Percentiles rank a stretch among this genome's conserved stretches.
phyloP scores from a whole-genome alignment of 805 yeast species.

The Crinitomyces ghanaensis region DNA sequence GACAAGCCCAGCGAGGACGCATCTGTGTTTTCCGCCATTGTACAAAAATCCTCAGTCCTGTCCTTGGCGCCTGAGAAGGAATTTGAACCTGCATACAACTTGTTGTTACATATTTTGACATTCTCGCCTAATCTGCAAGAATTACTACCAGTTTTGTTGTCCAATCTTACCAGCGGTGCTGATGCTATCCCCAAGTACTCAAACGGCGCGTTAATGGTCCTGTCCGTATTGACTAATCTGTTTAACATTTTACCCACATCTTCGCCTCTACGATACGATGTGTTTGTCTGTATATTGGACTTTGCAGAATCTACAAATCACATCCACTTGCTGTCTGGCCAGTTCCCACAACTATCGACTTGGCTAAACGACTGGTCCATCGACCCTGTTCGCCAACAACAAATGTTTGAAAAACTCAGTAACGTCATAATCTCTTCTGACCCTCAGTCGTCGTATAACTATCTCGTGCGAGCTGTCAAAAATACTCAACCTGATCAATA shows the following conservation, averaged over 20 bases:
- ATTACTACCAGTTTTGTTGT: constrained; percentile 21
- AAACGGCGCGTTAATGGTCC: constrained; percentile 21
- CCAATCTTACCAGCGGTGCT: constrained; percentile 19
- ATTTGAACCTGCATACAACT: constrained; percentile 30
- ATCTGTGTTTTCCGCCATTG: constrained; percentile 22
- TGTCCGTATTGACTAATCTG: constrained; percentile 28
- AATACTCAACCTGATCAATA: constrained; percentile 7
- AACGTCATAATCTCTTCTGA: constrained; percentile 13
- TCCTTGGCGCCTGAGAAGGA: constrained; percentile 26
- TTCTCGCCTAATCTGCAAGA: constrained; percentile 24
- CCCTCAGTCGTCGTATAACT: constrained; percentile 14
- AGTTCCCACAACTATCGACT: constrained; percentile 26
- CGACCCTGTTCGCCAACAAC: constrained; percentile 17
- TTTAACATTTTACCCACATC: constrained; percentile 28
- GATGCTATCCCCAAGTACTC: constrained; percentile 8
- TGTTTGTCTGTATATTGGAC: constrained; percentile 25
- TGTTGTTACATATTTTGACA: constrained; percentile 26
- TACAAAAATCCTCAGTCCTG: constrained; percentile 20
- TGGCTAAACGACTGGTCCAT: constrained; percentile 30
- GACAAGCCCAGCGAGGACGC: constrained; percentile 17
- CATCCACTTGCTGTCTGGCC: constrained; percentile 25
- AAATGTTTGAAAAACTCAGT: constrained; percentile 20
- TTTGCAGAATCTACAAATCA: constrained; percentile 26
- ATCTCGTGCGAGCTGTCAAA: constrained; percentile 15
- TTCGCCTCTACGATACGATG: constrained; percentile 22